These are phyloP conservation scores for Coffea humblotiana DNA, from an alignment of 305 asterid genomes.

Conservation along the genomic window DNA sequence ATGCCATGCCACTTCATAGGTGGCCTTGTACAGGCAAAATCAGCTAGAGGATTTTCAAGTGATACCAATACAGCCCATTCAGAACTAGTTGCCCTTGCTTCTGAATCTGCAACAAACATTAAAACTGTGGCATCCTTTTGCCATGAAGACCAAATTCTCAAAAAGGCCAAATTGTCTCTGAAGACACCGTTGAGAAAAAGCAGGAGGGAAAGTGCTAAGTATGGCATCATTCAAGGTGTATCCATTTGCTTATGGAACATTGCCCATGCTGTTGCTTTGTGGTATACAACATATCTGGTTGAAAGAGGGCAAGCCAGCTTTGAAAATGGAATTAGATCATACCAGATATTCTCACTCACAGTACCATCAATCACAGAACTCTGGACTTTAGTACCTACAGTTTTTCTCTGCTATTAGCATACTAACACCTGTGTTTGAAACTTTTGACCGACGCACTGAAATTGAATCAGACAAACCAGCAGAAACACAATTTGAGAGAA, in stretches of 20 bases:
- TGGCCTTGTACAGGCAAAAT: conserved; percentile 81
- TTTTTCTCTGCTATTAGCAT: conserved; percentile 67
- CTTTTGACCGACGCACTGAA: conserved; percentile 59
- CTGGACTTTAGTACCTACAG: conserved; percentile 77
- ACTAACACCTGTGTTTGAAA: conserved; percentile 64
- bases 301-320: conserved; percentile 61
- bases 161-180: conserved; percentile 55
- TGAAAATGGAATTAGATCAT: conserved; percentile 65
- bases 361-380: conserved; percentile 86
- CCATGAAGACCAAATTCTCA: conserved; percentile 56
- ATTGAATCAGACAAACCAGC: conserved; percentile 63
- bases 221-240: conserved; percentile 73
- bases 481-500: conserved; percentile 35
- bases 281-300: conserved; percentile 69
- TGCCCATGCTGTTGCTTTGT: conserved; percentile 82
- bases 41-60: conserved; percentile 75
- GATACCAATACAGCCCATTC: conserved; percentile 59
- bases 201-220: conserved; percentile 65
- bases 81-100: conserved; percentile 62
- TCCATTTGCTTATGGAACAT: conserved; percentile 88
- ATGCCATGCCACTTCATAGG: conserved; percentile 92
- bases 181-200: conserved; percentile 51
- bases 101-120: conserved; percentile 70
- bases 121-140: conserved; percentile 72
- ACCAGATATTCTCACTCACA: conserved; percentile 86